Evolutionary conservation across 2,329 filamentous ascomycete species (phyloP), one percentile per base, ranked within the genome.

Genomic region (Simplicillium sp.): DNA sequence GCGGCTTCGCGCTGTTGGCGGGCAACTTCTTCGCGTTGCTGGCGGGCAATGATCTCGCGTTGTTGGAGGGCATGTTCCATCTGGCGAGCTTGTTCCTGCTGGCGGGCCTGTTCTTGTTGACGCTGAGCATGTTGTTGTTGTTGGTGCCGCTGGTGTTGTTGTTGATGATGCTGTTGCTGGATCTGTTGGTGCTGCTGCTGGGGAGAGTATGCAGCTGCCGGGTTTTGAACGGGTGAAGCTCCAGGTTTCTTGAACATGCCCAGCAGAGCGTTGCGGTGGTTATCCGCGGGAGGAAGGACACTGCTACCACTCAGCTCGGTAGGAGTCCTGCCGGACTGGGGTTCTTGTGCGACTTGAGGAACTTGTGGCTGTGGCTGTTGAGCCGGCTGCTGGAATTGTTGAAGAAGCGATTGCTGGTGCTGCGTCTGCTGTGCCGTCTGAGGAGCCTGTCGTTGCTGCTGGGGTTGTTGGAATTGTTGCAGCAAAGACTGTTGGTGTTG

Each of bases 181-280:
- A 36, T 34, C 28, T 37, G 37, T 14, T 39, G 33, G n/a, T 41
- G 16, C 34, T 36, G 36, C 40, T 37, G 44, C 20, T 25, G 20
- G 12, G 31, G 17, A 14, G 36, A 25, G 9, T 25, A 25, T 6
- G n/a, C 12, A 12, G 32, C n/a, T 29, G 29, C 16, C 35, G 34
- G 28, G n/a, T 38, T 40, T 39, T 51, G 44, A 31, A 46, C 45
- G 49, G 50, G 13, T 48, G 15, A 40, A 54, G 50, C 33, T 39
- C 44, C 44, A 46, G 55, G 47, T 46, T 67, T 67, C 45, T 73
- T 75, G 56, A 79, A 76, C 61, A 77, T 73, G 16, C 63, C 68
- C 12, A 77, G 58, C 15, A 77, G 57, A 7, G 68, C 61, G 14
- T 64, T 67, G 16, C 70, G 67, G 46, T 77, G 72, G 36, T 55